phyloP scores from a whole-genome alignment of 2,329 filamentous ascomycete genomes.

The Penicillium sp. region DNA sequence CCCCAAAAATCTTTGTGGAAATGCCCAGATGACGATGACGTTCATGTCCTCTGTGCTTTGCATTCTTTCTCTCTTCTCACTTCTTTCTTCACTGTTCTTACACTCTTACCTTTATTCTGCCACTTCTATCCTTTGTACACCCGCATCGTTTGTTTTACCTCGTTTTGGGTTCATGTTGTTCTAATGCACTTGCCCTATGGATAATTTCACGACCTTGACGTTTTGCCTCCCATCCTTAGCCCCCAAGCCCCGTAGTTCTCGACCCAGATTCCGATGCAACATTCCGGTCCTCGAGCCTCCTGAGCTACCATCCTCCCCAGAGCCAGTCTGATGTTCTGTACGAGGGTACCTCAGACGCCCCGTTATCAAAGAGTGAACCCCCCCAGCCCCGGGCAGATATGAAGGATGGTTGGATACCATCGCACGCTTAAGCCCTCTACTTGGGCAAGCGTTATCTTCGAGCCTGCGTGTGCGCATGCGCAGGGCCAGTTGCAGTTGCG shows the following conservation, averaged over 20 bases:
- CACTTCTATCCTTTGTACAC: conserved; percentile 9
- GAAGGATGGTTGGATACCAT: background rate
- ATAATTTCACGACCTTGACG: conserved; percentile 16
- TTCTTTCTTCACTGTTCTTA: conserved; percentile 8
- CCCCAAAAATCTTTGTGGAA: conserved; percentile 9
- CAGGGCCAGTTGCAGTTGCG: conserved; percentile 7
- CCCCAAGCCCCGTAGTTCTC: background rate
- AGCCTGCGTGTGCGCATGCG: conserved; percentile 5
- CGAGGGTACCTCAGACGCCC: background rate
- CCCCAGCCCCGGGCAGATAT: background rate
- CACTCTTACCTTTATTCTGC: conserved; percentile 11
- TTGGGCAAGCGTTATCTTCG: conserved; percentile 17
- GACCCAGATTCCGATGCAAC: conserved; percentile 2
- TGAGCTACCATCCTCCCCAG: conserved; percentile 1
- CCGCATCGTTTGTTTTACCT: conserved; percentile 14
- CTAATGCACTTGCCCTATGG: conserved; percentile 24
- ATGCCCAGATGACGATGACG: conserved; percentile 16
- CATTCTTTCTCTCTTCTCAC: background rate
- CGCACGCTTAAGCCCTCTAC: conserved; percentile 14
- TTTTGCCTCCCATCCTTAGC: background rate
- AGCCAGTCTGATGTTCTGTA: background rate
- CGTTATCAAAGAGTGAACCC: background rate
- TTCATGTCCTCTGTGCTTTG: conserved; percentile 15
- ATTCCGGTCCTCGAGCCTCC: conserved; percentile 12
- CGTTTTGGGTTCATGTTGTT: conserved; percentile 27